These are phyloP conservation scores for Penicillium salamii DNA, from an alignment of 495 filamentous ascomycete species.

Conservation along the genomic window DNA sequence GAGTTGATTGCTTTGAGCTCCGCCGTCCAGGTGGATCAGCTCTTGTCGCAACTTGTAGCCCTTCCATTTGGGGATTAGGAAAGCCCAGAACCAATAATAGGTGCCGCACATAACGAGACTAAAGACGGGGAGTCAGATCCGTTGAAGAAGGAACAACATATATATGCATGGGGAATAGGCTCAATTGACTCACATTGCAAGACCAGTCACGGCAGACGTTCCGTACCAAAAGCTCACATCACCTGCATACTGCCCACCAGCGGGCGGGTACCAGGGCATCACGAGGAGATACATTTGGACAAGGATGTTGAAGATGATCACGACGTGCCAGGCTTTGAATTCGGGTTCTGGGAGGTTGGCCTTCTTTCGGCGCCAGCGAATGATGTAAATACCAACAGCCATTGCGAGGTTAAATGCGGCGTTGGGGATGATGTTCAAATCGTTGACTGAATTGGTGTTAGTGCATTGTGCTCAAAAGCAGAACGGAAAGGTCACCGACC, in stretches of 20 bases:
- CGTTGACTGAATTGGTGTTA: background rate
- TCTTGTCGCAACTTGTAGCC: background rate
- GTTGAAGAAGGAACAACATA: background rate
- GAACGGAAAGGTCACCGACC: constrained; percentile 18
- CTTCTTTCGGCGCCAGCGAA: constrained; percentile 43
- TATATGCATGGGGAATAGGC: background rate
- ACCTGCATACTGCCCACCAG: constrained; percentile 43
- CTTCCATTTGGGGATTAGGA: background rate
- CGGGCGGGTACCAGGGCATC: constrained; percentile 57
- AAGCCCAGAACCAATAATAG: constrained; percentile 1
- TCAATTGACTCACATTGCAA: constrained; percentile 44
- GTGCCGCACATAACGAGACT: background rate
- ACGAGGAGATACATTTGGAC: constrained; percentile 48
- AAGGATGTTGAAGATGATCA: constrained; percentile 46
- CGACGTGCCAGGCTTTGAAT: constrained; percentile 48
- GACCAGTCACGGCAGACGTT: constrained; percentile 49
- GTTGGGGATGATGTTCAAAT: constrained; percentile 28
- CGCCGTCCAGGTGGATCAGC: background rate
- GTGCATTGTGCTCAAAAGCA: constrained; percentile 4
- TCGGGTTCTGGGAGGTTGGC: constrained; percentile 26
- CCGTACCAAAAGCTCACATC: constrained; percentile 58
- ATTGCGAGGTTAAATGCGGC: constrained; percentile 44
- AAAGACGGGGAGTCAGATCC: background rate
- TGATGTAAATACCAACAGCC: constrained; percentile 44
- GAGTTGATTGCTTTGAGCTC: background rate